A percentile compares a stretch with the other conserved stretches of the same genome.
Conservation (phyloP, 1,284 basidiomycete species). For the Ustilago tritici region DNA sequence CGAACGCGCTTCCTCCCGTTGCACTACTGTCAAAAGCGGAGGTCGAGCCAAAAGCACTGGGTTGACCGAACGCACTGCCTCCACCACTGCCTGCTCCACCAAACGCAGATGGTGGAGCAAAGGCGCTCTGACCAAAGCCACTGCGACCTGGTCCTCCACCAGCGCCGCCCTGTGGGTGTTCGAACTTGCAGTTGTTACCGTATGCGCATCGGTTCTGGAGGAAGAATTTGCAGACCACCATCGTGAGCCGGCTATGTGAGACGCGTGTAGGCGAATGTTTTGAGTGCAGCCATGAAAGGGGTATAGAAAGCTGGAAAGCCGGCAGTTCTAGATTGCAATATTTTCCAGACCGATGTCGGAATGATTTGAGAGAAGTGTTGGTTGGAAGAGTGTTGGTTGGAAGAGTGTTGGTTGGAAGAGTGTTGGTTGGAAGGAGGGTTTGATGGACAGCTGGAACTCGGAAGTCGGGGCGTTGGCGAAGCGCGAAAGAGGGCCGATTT, state of each 20-base stretch:
- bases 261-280: neutral
- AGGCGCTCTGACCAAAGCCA: slow-evolving; percentile 46
- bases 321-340: neutral
- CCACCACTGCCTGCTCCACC: slow-evolving; percentile 22
- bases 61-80: slow-evolving; percentile 32
- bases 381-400: neutral
- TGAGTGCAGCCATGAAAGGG: neutral
- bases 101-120: slow-evolving; percentile 42
- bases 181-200: slow-evolving; percentile 58
- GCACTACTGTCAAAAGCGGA: slow-evolving; percentile 37
- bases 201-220: slow-evolving; percentile 51
- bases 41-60: slow-evolving; percentile 38
- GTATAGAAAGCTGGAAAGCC: too few species aligned
- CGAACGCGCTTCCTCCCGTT: slow-evolving; percentile 29
- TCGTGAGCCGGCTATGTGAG: slow-evolving; percentile 10
- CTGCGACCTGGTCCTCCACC: slow-evolving; percentile 11
- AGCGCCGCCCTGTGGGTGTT: slow-evolving; percentile 45
- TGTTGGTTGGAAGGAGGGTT: neutral
- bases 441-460: slow-evolving; percentile 1
- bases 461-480: slow-evolving; percentile 2
- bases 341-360: neutral
- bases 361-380: neutral
- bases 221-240: slow-evolving; percentile 59
- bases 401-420: neutral
- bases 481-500: slow-evolving; percentile 3